These are phyloP conservation scores for Draba incana DNA, from an alignment of 345 rosid genomes.

Conservation along the genomic window DNA sequence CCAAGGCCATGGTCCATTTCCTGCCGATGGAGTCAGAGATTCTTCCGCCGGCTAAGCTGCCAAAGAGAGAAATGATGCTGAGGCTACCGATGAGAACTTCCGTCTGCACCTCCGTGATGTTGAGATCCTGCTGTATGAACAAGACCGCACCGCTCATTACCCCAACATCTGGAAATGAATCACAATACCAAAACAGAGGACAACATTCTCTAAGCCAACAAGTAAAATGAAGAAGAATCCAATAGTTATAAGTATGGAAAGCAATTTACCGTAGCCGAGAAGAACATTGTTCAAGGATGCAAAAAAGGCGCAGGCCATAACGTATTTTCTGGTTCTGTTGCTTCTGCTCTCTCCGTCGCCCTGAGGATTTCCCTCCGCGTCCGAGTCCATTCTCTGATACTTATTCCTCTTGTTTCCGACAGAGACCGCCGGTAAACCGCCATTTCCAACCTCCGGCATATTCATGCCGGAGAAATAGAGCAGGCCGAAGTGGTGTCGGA, in stretches of 20 bases:
- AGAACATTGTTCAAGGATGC: constrained; percentile 90
- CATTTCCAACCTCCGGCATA: constrained; percentile 56
- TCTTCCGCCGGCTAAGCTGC: constrained; percentile 87
- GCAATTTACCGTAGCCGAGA: constrained; percentile 78
- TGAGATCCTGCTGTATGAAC: constrained; percentile 83
- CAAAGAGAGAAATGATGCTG: constrained; percentile 79
- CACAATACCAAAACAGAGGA: constrained; percentile 26
- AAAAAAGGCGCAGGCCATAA: constrained; percentile 78
- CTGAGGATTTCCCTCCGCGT: constrained; percentile 43
- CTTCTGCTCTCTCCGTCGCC: constrained; percentile 45
- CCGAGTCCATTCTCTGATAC: constrained; percentile 78
- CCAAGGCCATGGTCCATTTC: constrained; percentile 93
- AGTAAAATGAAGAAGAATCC: neutral
- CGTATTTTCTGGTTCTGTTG: constrained; percentile 54
- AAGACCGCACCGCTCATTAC: constrained; percentile 96
- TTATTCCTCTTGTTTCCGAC: constrained; percentile 63
- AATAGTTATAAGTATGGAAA: neutral
- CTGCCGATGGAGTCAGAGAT: constrained; percentile 81
- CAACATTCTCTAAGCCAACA: constrained; percentile 6
- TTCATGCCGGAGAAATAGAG: constrained; percentile 42
- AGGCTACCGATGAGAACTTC: constrained; percentile 79
- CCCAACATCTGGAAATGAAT: constrained; percentile 71
- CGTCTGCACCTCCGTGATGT: constrained; percentile 73
- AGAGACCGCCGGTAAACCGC: constrained; percentile 47
- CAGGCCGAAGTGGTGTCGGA: constrained; percentile 20